These are phyloP conservation scores for Cercospora sesami DNA, from an alignment of 2,329 filamentous ascomycete genomes.

Conservation along the genomic window DNA sequence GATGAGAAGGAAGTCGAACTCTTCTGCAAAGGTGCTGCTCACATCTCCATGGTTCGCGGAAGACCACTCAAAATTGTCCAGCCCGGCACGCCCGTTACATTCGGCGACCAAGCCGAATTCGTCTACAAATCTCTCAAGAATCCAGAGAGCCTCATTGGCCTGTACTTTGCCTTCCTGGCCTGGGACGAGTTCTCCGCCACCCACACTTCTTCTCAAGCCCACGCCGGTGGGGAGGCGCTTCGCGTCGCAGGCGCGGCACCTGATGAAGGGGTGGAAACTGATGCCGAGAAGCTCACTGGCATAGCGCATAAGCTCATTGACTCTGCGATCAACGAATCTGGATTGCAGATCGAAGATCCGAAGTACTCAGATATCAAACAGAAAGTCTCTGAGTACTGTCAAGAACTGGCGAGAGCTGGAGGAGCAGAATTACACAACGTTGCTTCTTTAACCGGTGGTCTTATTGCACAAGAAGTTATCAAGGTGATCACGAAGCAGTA, in stretches of 20 bases:
- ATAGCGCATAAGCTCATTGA: constrained; percentile 48
- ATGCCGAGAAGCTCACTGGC: constrained; percentile 44
- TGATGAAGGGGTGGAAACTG: constrained; percentile 37
- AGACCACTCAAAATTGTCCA: constrained; percentile 53
- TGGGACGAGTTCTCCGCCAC: constrained; percentile 50
- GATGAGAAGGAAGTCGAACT: constrained; percentile 75
- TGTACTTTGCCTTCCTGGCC: constrained; percentile 55
- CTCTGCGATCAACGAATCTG: constrained; percentile 46
- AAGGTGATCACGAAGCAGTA: constrained; percentile 76
- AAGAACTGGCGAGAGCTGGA: constrained; percentile 65
- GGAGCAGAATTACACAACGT: constrained; percentile 92
- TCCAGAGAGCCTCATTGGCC: constrained; percentile 48
- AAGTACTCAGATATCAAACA: constrained; percentile 43
- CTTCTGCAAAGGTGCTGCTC: constrained; percentile 93
- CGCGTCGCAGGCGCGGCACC: constrained; percentile 42
- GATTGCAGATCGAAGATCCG: constrained; percentile 44
- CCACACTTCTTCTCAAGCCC: constrained; percentile 34
- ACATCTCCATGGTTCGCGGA: constrained; percentile 82
- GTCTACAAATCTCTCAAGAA: constrained; percentile 46
- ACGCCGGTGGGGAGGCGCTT: constrained; percentile 39
- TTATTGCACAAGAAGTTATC: constrained; percentile 96
- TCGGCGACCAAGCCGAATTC: constrained; percentile 50
- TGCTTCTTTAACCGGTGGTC: constrained; percentile 79
- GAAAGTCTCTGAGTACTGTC: constrained; percentile 41
- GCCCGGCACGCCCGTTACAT: constrained; percentile 39